A percentile compares a stretch with the other conserved stretches of the same genome.
Conservation (phyloP, 164 flowering plant species). For the Nymphaea thermarum region DNA sequence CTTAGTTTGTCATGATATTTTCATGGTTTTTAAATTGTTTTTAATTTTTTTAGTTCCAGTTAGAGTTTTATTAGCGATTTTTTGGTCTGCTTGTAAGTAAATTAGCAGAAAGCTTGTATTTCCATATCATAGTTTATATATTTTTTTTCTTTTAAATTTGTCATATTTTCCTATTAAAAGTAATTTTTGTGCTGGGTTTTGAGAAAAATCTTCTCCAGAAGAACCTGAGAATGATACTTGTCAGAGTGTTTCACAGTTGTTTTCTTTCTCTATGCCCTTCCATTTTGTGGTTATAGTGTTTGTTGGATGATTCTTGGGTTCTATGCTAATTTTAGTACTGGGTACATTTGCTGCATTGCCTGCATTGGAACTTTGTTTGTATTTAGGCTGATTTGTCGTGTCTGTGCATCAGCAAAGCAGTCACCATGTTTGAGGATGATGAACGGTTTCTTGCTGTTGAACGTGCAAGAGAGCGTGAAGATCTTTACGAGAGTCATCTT, state of each 20-base stretch:
- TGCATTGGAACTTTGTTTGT: not conserved
- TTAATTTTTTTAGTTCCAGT: no score
- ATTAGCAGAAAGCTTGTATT: no score
- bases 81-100: no score
- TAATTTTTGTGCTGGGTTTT: no score
- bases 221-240: not conserved
- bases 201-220: no score
- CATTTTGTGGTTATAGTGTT: not conserved
- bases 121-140: no score
- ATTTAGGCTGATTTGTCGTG: not conserved
- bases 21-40: no score
- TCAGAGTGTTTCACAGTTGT: not conserved
- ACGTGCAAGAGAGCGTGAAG: slow-evolving; percentile 80
- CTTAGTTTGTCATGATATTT: no score
- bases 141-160: not conserved
- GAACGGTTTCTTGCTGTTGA: slow-evolving; percentile 92
- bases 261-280: not conserved
- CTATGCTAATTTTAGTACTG: not conserved
- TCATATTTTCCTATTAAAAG: not conserved
- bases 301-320: not conserved
- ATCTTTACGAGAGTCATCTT: slow-evolving; percentile 66
- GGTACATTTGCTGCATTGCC: not conserved
- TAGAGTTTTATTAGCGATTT: no score
- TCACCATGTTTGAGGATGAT: slow-evolving; percentile 76
- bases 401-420: slow-evolving; percentile 52